Conservation (phyloP, 208 protist species). For the Acanthamoeba royreba region DNA sequence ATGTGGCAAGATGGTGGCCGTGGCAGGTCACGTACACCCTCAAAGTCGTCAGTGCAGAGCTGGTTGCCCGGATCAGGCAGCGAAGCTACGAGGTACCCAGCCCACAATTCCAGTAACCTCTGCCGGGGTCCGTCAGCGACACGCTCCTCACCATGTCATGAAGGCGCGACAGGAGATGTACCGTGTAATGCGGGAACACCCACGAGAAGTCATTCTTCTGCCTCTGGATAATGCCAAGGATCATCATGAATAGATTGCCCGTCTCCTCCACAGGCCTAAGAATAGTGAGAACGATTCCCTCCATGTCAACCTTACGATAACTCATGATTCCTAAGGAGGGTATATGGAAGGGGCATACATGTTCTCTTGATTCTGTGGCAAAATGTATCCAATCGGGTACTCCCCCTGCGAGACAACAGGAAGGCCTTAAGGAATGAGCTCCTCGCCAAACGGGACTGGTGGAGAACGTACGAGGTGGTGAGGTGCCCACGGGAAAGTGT, state of each 20-base stretch:
- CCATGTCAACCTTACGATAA: background rate
- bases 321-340: too few species aligned
- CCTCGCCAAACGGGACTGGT: background rate
- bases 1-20: too few species aligned
- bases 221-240: background rate
- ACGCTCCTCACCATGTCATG: too few species aligned
- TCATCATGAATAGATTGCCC: slow-evolving; percentile 58
- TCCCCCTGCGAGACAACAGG: background rate
- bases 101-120: slow-evolving; percentile 48
- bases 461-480: slow-evolving; percentile 51
- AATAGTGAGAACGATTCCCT: too few species aligned
- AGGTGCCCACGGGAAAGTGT: slow-evolving; percentile 58
- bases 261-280: slow-evolving; percentile 62
- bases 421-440: too few species aligned
- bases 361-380: slow-evolving; percentile 51
- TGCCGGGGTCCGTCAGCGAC: background rate
- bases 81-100: slow-evolving; percentile 37
- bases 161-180: too few species aligned
- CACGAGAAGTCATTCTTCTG: background rate
- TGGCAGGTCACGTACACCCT: slow-evolving; percentile 47
- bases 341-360: too few species aligned
- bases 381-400: slow-evolving; percentile 58
- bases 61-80: slow-evolving; percentile 65
- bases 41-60: slow-evolving; percentile 70
- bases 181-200: background rate